These are phyloP conservation scores for Ceratobasidium theobromae DNA, from an alignment of 1,284 basidiomycete species.

Conservation along the genomic window DNA sequence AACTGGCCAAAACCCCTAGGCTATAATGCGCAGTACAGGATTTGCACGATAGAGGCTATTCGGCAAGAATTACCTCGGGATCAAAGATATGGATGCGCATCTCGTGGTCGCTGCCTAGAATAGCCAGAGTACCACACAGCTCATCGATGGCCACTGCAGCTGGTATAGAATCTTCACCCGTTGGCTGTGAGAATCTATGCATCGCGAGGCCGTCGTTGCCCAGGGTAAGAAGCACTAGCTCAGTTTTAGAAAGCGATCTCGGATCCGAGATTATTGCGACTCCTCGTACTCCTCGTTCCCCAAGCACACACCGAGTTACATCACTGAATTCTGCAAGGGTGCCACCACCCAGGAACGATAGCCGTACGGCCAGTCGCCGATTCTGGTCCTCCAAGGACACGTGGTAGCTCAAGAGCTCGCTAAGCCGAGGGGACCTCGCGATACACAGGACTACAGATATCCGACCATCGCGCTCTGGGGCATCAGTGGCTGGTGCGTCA, in stretches of 20 bases:
- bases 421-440: slow-evolving; percentile 13
- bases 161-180: background rate
- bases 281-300: slow-evolving; percentile 10
- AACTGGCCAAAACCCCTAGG: too few species aligned
- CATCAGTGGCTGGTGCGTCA: background rate
- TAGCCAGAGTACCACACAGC: background rate
- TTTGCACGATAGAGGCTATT: slow-evolving; percentile 1
- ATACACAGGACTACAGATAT: slow-evolving; percentile 6
- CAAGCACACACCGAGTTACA: slow-evolving; percentile 9
- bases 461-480: background rate
- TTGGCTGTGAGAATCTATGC: background rate
- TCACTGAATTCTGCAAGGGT: slow-evolving; percentile 1
- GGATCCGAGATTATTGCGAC: slow-evolving; percentile 7
- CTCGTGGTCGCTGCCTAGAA: background rate
- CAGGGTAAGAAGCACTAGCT: background rate
- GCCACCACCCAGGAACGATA: slow-evolving; percentile 19
- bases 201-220: background rate
- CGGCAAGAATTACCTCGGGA: background rate
- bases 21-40: background rate
- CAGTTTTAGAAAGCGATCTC: background rate
- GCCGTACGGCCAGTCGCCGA: background rate
- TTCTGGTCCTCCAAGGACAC: background rate
- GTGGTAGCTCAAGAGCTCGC: slow-evolving; percentile 23
- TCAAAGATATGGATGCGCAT: slow-evolving; percentile 13
- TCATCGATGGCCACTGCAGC: slow-evolving; percentile 11